A percentile compares a stretch with the other conserved stretches of the same genome.
Conservation (phyloP, 2,329 filamentous ascomycete genomes). For the Raffaelea ambrosiae region DNA sequence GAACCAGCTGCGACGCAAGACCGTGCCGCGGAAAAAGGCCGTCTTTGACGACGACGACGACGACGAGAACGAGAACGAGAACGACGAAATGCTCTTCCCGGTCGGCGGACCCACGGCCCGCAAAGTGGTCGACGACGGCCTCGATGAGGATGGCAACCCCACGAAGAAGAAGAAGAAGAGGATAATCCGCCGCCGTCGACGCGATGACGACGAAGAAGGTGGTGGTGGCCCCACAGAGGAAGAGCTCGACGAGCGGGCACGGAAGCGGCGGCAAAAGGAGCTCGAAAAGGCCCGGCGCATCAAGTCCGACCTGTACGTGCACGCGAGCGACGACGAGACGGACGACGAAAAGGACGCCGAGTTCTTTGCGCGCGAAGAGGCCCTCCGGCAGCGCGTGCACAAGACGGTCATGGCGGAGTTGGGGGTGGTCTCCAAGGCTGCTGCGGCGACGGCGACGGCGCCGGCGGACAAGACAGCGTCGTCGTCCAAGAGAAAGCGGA, state of each 20-base stretch:
- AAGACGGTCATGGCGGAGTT: conserved; percentile 20
- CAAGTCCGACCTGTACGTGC: conserved; percentile 77
- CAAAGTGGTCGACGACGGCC: conserved; percentile 39
- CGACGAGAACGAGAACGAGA: conserved; percentile 28
- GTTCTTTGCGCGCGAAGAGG: conserved; percentile 72
- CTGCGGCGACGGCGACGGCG: conserved; percentile 10
- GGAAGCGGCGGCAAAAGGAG: conserved; percentile 56
- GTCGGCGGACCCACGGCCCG: conserved; percentile 55
- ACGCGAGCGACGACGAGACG: conserved; percentile 81
- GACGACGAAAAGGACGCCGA: conserved; percentile 62
- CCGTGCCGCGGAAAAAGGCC: conserved; percentile 33
- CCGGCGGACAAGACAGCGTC: not conserved
- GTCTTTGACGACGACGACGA: conserved; percentile 24
- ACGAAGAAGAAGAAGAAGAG: conserved; percentile 34
- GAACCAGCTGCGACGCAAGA: conserved; percentile 69
- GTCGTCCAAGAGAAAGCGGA: conserved; percentile 7
- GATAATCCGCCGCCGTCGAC: conserved; percentile 31
- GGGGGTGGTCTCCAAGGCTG: conserved; percentile 12
- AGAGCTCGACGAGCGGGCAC: conserved; percentile 55
- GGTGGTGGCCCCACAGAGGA: conserved; percentile 41
- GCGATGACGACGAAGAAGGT: conserved; percentile 31
- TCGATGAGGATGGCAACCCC: conserved; percentile 39
- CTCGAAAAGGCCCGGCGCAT: conserved; percentile 69
- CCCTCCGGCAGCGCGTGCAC: conserved; percentile 46
- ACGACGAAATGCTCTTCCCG: conserved; percentile 58